These are phyloP conservation scores for Hypocrella siamensis DNA, from an alignment of 2,329 filamentous ascomycete genomes.

Conservation along the genomic window DNA sequence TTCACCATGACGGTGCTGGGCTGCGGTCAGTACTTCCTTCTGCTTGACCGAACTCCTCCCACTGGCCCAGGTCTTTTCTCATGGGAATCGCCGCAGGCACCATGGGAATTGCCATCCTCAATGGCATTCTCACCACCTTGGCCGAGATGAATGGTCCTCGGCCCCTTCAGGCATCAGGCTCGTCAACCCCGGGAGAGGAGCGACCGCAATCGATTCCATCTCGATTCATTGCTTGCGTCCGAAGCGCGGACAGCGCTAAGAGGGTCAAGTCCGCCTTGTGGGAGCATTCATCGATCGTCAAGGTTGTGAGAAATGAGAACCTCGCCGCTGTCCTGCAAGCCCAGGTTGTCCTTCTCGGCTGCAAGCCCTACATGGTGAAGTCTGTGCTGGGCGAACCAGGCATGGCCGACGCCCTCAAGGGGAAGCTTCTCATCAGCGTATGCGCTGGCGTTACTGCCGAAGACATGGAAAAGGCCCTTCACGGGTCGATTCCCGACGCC, in stretches of 20 bases:
- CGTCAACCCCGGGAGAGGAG: conserved; percentile 28
- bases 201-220: conserved; percentile 46
- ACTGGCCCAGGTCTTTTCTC: background rate
- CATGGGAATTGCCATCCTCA: conserved; percentile 74
- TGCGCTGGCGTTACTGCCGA: conserved; percentile 59
- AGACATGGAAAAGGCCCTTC: conserved; percentile 51
- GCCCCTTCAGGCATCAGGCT: conserved; percentile 27
- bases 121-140: conserved; percentile 61
- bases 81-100: conserved; percentile 36
- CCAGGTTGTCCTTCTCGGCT: conserved; percentile 62
- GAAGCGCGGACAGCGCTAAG: conserved; percentile 51
- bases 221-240: conserved; percentile 69
- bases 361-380: conserved; percentile 63
- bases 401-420: conserved; percentile 56
- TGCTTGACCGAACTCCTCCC: conserved; percentile 6
- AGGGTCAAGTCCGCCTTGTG: conserved; percentile 51
- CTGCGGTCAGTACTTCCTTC: conserved; percentile 52
- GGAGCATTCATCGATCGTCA: conserved; percentile 45
- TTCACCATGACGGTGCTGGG: conserved; percentile 69
- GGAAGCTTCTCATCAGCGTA: conserved; percentile 72
- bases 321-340: conserved; percentile 48
- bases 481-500: conserved; percentile 34
- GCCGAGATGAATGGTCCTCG: conserved; percentile 30
- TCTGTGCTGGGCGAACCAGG: conserved; percentile 52
- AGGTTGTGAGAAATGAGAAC: conserved; percentile 58